These are phyloP conservation scores for Pelargonium myrrhifolium DNA, from an alignment of 441 rosid genomes.

Conservation along the genomic window DNA sequence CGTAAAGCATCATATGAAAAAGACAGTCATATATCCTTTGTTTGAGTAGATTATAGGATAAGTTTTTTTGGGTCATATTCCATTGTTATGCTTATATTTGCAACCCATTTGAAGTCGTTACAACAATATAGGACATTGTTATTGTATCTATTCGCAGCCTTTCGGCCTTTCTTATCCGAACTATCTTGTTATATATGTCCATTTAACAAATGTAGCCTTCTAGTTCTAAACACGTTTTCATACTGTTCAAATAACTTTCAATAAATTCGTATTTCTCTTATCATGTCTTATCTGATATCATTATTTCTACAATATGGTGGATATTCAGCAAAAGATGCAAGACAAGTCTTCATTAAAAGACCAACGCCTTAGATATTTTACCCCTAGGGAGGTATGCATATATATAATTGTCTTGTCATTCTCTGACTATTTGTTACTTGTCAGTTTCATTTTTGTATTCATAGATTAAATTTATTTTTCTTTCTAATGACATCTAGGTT, in stretches of 20 bases:
- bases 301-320: slow-evolving; percentile 14
- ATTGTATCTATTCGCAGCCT: not conserved
- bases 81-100: not conserved
- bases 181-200: not conserved
- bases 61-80: not conserved
- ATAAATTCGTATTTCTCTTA: not conserved
- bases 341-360: slow-evolving; percentile 56
- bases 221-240: not conserved
- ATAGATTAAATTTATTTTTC: slow-evolving; percentile 1
- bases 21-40: not conserved
- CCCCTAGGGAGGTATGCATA: slow-evolving; percentile 68
- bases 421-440: slow-evolving; percentile 3
- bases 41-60: not conserved
- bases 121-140: not conserved
- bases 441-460: not conserved
- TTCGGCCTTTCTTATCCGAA: not conserved
- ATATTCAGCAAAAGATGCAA: slow-evolving; percentile 48
- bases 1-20: not conserved
- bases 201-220: not conserved
- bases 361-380: slow-evolving; percentile 79
- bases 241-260: not conserved
- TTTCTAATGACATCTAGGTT: slow-evolving; percentile 40
- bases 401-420: not conserved
- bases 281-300: not conserved
- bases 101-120: not conserved